These are phyloP conservation scores for Phytophthora megakarya DNA, from an alignment of 352 stramenopile genomes.

Conservation along the genomic window DNA sequence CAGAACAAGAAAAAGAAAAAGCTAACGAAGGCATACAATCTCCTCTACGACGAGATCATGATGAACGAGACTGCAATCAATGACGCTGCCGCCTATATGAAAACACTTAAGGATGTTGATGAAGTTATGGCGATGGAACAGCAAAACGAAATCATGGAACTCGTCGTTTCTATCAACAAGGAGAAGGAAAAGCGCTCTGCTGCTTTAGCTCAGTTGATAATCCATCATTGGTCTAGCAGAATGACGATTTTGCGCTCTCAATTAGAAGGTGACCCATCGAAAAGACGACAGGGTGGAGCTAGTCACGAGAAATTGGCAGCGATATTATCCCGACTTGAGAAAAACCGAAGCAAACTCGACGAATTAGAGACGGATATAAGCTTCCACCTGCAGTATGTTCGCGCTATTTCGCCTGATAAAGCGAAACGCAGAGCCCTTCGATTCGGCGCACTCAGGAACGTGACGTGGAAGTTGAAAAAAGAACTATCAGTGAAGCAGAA, in stretches of 20 bases:
- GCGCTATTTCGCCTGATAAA: no score
- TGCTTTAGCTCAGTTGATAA: slow-evolving; percentile 7
- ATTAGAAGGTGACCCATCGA: background rate
- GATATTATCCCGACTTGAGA: no score
- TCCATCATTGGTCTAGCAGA: background rate
- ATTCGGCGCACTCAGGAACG: no score
- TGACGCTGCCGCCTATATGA: slow-evolving; percentile 14
- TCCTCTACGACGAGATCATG: slow-evolving; percentile 8
- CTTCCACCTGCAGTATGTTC: no score
- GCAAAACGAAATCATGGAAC: slow-evolving; percentile 15
- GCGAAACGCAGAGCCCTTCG: no score
- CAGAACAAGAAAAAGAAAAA: slow-evolving; percentile 5
- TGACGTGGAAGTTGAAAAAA: no score
- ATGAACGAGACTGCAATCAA: slow-evolving; percentile 23
- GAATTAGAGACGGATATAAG: no score
- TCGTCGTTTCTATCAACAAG: slow-evolving; percentile 20
- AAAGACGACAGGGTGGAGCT: background rate
- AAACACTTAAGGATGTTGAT: slow-evolving; percentile 10
- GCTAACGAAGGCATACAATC: slow-evolving; percentile 7
- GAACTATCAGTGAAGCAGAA: no score
- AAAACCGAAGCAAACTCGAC: no score
- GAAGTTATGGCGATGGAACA: slow-evolving; percentile 3
- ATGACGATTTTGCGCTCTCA: background rate
- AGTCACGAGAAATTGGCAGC: no score
- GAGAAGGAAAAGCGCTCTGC: slow-evolving; percentile 17